A percentile compares a stretch with the other conserved stretches of the same genome.
phyloP scores from a whole-genome alignment of 2,329 filamentous ascomycete species.

The Pseudogymnoascus sp. region DNA sequence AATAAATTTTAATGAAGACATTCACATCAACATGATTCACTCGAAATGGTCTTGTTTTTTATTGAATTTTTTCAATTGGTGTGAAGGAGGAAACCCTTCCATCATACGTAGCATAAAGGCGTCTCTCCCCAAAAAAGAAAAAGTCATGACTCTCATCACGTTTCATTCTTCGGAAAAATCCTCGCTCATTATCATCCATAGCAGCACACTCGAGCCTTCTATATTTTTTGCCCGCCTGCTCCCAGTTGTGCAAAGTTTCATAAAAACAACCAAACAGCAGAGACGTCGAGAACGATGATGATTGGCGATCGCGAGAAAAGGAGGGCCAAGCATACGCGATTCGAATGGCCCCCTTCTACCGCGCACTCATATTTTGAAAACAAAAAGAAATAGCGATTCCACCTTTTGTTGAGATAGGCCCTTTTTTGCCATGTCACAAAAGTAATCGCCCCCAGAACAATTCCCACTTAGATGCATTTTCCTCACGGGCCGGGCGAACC shows the following conservation, averaged over 20 bases:
- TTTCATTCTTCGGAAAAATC: conserved; percentile 6
- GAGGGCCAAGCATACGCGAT: conserved; percentile 4
- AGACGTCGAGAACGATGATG: conserved; percentile 6
- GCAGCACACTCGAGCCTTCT: conserved; percentile 6
- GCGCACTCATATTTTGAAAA: conserved; percentile 4
- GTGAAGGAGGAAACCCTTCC: conserved; percentile 4
- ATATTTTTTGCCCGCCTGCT: conserved; percentile 4
- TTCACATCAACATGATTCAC: background rate
- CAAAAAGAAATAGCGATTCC: conserved; percentile 5
- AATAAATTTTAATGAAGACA: background rate
- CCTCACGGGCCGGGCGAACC: conserved; percentile 28
- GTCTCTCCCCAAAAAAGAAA: conserved; percentile 5
- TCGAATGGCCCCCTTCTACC: conserved; percentile 5
- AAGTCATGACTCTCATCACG: conserved; percentile 6
- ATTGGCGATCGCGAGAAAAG: conserved; percentile 4
- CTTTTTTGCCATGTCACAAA: conserved; percentile 2
- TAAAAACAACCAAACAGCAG: conserved; percentile 7
- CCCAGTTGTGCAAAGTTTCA: conserved; percentile 6
- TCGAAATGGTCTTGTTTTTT: background rate
- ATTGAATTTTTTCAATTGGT: conserved; percentile 6
- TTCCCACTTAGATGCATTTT: conserved; percentile 11
- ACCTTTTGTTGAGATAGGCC: conserved; percentile 2
- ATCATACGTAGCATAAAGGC: conserved; percentile 3
- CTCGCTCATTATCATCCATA: conserved; percentile 6
- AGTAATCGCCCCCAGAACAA: background rate